Evolutionary conservation across 108 stramenopile genomes (phyloP).

Genomic region (Stephanodiscus triporus): DNA sequence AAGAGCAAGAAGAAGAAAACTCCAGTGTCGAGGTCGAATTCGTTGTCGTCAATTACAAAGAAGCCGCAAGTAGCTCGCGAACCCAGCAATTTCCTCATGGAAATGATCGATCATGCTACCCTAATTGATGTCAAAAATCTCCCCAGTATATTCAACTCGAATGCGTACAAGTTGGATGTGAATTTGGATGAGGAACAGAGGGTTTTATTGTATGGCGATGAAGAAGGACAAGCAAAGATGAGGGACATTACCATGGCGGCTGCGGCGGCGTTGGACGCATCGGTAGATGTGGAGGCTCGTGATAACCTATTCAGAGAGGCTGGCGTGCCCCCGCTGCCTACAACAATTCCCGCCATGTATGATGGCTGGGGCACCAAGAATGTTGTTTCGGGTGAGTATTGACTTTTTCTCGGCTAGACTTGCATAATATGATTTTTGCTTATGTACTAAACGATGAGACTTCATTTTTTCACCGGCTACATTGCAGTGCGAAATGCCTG

Average conservation of each 20-base stretch:
- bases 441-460: too few relatives aligned
- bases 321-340: conserved; percentile 32
- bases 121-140: conserved; percentile 67
- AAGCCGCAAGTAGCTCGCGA: conserved; percentile 4
- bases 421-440: too few relatives aligned
- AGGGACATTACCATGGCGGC: conserved; percentile 34
- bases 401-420: too few relatives aligned
- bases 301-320: conserved; percentile 21
- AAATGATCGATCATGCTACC: conserved; percentile 77
- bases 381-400: too few relatives aligned
- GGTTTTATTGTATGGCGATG: conserved; percentile 61
- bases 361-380: conserved; percentile 71
- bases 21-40: conserved; percentile 8
- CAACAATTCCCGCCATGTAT: conserved; percentile 29
- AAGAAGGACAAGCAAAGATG: conserved; percentile 18
- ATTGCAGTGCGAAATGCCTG: conserved; percentile 71
- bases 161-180: conserved; percentile 43
- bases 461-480: too few relatives aligned
- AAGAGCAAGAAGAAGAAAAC: conserved; percentile 16
- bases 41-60: conserved; percentile 22
- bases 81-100: conserved; percentile 64
- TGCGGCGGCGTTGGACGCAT: conserved; percentile 9
- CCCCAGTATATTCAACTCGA: conserved; percentile 53
- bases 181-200: conserved; percentile 69
- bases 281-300: neutral